Percentiles rank a stretch among this genome's conserved stretches.
Evolutionary conservation across 2,329 filamentous ascomycete species (phyloP).

Genomic region (Fusarium camptoceras): DNA sequence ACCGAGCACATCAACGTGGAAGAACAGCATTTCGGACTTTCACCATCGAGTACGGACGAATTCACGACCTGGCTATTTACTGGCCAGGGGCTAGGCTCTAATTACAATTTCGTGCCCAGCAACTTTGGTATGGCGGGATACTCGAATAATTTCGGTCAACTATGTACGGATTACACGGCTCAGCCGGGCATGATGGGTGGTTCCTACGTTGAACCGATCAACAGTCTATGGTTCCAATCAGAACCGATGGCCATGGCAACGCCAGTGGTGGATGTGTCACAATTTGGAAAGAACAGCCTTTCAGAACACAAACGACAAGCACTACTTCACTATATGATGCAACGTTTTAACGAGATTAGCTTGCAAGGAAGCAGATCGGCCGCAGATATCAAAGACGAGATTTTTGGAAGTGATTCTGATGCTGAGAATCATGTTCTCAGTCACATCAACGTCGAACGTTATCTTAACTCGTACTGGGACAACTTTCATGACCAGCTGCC

Average conservation of each 20-base stretch:
- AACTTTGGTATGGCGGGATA: slow-evolving; percentile 42
- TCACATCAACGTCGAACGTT: slow-evolving; percentile 42
- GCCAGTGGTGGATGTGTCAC: slow-evolving; percentile 39
- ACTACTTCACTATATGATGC: slow-evolving; percentile 46
- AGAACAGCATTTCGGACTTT: slow-evolving; percentile 45
- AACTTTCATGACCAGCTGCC: slow-evolving; percentile 47
- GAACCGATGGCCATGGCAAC: slow-evolving; percentile 43
- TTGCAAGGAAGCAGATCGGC: slow-evolving; percentile 45
- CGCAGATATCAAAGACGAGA: slow-evolving; percentile 47
- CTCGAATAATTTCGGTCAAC: slow-evolving; percentile 46
- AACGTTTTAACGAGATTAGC: slow-evolving; percentile 47
- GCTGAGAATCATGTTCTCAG: slow-evolving; percentile 45
- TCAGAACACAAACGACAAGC: slow-evolving; percentile 47
- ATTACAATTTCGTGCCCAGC: slow-evolving; percentile 42
- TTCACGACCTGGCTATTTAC: slow-evolving; percentile 47
- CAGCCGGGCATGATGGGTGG: slow-evolving; percentile 42
- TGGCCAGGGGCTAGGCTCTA: slow-evolving; percentile 40
- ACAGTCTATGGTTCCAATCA: slow-evolving; percentile 47
- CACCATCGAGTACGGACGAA: slow-evolving; percentile 46
- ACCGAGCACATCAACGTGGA: slow-evolving; percentile 40
- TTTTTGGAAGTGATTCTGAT: slow-evolving; percentile 46
- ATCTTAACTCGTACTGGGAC: slow-evolving; percentile 47
- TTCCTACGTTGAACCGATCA: slow-evolving; percentile 46
- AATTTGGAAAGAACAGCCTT: slow-evolving; percentile 42
- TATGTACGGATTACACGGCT: slow-evolving; percentile 44